These are phyloP conservation scores for Stagonosporopsis rhizophila DNA, from an alignment of 2,329 filamentous ascomycete genomes.

Conservation along the genomic window DNA sequence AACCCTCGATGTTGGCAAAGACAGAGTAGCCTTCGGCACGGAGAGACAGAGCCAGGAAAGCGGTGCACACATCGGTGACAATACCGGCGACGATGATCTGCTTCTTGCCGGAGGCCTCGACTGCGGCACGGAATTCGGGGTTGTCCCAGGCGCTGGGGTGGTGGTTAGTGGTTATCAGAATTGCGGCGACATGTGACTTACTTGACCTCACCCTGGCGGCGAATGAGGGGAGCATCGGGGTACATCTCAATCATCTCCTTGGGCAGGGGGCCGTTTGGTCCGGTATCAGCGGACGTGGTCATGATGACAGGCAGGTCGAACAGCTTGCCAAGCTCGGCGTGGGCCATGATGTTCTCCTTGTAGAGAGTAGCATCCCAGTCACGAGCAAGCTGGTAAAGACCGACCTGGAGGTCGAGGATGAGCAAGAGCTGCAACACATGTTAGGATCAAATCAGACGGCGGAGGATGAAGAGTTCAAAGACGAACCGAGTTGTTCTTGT, in stretches of 20 bases:
- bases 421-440: slow-evolving; percentile 57
- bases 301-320: slow-evolving; percentile 74
- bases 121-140: slow-evolving; percentile 68
- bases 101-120: slow-evolving; percentile 69
- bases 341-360: slow-evolving; percentile 71
- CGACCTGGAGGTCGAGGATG: slow-evolving; percentile 67
- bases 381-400: slow-evolving; percentile 65
- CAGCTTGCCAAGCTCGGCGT: slow-evolving; percentile 69
- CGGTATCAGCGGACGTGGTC: slow-evolving; percentile 72
- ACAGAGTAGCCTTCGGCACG: slow-evolving; percentile 75
- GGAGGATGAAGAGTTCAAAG: neutral
- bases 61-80: slow-evolving; percentile 76
- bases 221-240: slow-evolving; percentile 70
- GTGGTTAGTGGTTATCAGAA: slow-evolving; percentile 10
- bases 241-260: slow-evolving; percentile 74
- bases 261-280: slow-evolving; percentile 74
- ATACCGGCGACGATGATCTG: slow-evolving; percentile 78
- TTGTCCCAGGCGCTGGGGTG: slow-evolving; percentile 71
- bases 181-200: slow-evolving; percentile 15
- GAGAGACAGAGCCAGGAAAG: slow-evolving; percentile 76
- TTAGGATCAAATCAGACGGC: neutral
- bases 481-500: slow-evolving; percentile 51
- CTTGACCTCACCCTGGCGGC: slow-evolving; percentile 74
- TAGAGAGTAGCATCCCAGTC: slow-evolving; percentile 73
- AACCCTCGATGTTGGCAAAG: slow-evolving; percentile 75